Conservation (phyloP, 2,329 filamentous ascomycete genomes). For the Exserohilum rostratum region DNA sequence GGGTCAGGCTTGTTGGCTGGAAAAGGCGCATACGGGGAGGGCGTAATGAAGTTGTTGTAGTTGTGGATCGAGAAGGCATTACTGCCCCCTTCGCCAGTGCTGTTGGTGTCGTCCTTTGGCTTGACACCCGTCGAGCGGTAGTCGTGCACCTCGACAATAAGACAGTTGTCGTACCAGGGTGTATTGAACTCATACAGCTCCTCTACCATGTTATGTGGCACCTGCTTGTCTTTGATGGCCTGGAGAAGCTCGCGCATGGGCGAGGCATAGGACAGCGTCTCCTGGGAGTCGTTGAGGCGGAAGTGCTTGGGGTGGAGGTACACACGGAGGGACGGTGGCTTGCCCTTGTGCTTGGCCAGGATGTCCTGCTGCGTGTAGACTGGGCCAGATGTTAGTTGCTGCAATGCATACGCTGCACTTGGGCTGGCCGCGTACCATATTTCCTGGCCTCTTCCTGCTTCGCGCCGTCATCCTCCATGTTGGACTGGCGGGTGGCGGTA, state of each 20-base stretch:
- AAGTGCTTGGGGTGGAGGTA: conserved; percentile 88
- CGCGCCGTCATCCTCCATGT: conserved; percentile 35
- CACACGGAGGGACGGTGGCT: conserved; percentile 80
- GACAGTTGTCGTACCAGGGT: conserved; percentile 85
- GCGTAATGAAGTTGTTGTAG: conserved; percentile 86
- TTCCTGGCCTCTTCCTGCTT: conserved; percentile 39
- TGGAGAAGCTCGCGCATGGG: conserved; percentile 85
- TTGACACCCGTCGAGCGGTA: conserved; percentile 73
- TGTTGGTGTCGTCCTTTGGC: conserved; percentile 55
- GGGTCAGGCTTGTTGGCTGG: conserved; percentile 49
- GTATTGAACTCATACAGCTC: conserved; percentile 75
- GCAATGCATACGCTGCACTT: neutral
- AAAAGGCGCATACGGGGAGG: conserved; percentile 82
- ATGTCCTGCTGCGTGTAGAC: conserved; percentile 79
- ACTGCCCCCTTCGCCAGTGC: conserved; percentile 64
- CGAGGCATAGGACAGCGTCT: conserved; percentile 88
- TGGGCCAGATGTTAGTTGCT: conserved; percentile 43
- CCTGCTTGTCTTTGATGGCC: conserved; percentile 74
- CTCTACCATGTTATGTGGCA: conserved; percentile 87
- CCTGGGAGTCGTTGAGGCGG: conserved; percentile 83
- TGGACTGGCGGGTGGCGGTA: conserved; percentile 31
- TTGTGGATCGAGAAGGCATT: conserved; percentile 87
- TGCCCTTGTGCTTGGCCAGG: conserved; percentile 76
- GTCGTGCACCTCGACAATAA: conserved; percentile 94
- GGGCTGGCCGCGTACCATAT: conserved; percentile 34